Conservation (phyloP, 2,329 filamentous ascomycete species). For the Claviceps capensis region DNA sequence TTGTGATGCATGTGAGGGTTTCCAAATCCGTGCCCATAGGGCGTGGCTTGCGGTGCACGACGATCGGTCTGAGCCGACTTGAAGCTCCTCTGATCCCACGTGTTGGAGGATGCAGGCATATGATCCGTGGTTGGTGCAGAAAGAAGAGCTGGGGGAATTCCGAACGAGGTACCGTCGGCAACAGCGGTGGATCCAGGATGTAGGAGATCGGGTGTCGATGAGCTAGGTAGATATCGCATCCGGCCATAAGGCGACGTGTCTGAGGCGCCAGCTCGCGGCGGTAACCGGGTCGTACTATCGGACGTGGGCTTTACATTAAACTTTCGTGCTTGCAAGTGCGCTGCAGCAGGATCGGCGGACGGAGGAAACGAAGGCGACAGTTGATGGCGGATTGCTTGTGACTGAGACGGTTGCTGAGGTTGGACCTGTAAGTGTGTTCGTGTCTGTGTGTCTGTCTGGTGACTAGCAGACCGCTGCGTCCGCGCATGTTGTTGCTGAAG, state of each 20-base stretch:
- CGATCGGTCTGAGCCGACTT: constrained; percentile 1
- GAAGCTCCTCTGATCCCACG: constrained; percentile 24
- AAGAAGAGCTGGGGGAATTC: constrained; percentile 32
- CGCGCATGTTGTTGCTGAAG: constrained; percentile 11
- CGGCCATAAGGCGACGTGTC: constrained; percentile 34
- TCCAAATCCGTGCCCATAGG: constrained; percentile 4
- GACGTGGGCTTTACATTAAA: constrained; percentile 33
- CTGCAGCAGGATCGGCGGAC: constrained; percentile 2
- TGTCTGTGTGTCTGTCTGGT: constrained; percentile 15
- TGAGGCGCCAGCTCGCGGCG: constrained; percentile 26
- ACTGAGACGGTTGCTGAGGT: too few relatives aligned
- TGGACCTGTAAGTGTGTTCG: too few relatives aligned
- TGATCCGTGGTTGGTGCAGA: constrained; percentile 33
- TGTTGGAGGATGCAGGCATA: constrained; percentile 27
- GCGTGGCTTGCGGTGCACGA: constrained; percentile 3
- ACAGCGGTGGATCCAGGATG: constrained; percentile 29
- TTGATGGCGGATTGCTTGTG: constrained; percentile 20
- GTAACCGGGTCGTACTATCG: constrained; percentile 27
- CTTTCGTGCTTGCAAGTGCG: constrained; percentile 18
- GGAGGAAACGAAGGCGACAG: constrained; percentile 47
- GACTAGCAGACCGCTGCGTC: constrained; percentile 26
- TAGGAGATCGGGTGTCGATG: constrained; percentile 24
- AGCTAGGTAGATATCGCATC: constrained; percentile 24
- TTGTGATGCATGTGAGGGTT: constrained; percentile 20
- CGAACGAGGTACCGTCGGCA: constrained; percentile 17